Evolutionary conservation across 306 rosid genomes (phyloP).

Genomic region (Vachellia pachyceras): DNA sequence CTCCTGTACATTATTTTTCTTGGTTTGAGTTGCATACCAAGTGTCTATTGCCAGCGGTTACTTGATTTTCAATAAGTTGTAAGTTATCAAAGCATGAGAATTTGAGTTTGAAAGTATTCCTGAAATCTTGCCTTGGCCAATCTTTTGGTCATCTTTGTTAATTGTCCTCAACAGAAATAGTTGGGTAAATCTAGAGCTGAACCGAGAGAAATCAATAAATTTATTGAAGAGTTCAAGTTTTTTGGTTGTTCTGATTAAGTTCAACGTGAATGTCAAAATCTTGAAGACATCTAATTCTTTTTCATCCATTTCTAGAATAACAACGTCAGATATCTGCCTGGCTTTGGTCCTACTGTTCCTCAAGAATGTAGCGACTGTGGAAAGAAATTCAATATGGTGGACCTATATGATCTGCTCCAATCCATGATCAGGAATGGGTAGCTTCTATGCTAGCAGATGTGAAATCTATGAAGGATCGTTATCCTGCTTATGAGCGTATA

Average conservation of each 20-base stretch:
- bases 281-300: constrained; percentile 16
- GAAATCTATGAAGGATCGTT: constrained; percentile 70
- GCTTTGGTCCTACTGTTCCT: constrained; percentile 88
- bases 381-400: constrained; percentile 92
- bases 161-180: background rate
- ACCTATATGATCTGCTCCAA: constrained; percentile 96
- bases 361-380: constrained; percentile 94
- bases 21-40: background rate
- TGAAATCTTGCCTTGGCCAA: background rate
- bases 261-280: background rate
- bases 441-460: constrained; percentile 72
- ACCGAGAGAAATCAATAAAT: background rate
- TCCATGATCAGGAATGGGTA: constrained; percentile 97
- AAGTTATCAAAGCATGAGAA: background rate
- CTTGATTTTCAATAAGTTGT: background rate
- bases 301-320: constrained; percentile 63
- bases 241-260: constrained; percentile 20
- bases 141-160: background rate
- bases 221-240: background rate
- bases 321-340: constrained; percentile 83
- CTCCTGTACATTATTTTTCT: background rate
- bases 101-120: constrained; percentile 22
- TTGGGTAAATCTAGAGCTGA: background rate
- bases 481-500: constrained; percentile 91
- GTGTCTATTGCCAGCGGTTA: background rate